phyloP scores from a whole-genome alignment of 2,329 filamentous ascomycete species.

The Didymellaceae sp. region DNA sequence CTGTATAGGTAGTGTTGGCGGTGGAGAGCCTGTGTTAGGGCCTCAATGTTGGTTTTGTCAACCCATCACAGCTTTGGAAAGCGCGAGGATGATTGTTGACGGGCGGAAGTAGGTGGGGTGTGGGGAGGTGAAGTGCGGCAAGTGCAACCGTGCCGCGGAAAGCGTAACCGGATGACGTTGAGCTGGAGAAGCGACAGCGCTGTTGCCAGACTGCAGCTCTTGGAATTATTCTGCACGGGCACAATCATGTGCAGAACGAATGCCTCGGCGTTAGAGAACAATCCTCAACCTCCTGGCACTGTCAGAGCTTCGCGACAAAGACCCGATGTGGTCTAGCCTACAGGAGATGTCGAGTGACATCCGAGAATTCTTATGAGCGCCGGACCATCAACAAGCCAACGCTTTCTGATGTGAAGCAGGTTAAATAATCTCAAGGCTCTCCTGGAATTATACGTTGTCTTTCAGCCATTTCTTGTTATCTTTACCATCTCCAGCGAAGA shows the following conservation, averaged over 20 bases:
- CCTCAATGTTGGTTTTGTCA: constrained; percentile 1
- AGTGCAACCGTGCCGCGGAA: constrained; percentile 2
- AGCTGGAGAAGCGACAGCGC: background rate
- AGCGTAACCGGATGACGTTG: constrained; percentile 10
- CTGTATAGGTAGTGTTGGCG: background rate
- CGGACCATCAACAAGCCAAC: constrained; percentile 1
- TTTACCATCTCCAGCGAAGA: constrained; percentile 2
- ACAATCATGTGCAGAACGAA: no score
- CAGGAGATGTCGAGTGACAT: background rate
- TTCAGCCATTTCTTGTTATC: background rate
- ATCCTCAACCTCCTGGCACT: background rate
- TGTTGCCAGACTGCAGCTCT: background rate
- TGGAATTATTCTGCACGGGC: background rate
- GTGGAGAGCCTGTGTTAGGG: background rate
- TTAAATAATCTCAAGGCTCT: background rate
- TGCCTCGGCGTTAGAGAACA: background rate
- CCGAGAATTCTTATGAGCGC: background rate
- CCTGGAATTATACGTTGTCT: background rate
- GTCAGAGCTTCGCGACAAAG: constrained; percentile 19
- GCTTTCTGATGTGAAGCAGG: background rate
- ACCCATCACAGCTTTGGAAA: constrained; percentile 18
- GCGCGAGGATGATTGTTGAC: constrained; percentile 21
- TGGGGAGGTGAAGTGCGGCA: constrained; percentile 26
- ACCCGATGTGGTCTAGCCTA: constrained; percentile 20
- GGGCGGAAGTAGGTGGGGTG: constrained; percentile 34